A percentile compares a stretch with the other conserved stretches of the same genome.
These are phyloP conservation scores for Trichophaea hybrida DNA, from an alignment of 2,329 filamentous ascomycete species.

Conservation along the genomic window DNA sequence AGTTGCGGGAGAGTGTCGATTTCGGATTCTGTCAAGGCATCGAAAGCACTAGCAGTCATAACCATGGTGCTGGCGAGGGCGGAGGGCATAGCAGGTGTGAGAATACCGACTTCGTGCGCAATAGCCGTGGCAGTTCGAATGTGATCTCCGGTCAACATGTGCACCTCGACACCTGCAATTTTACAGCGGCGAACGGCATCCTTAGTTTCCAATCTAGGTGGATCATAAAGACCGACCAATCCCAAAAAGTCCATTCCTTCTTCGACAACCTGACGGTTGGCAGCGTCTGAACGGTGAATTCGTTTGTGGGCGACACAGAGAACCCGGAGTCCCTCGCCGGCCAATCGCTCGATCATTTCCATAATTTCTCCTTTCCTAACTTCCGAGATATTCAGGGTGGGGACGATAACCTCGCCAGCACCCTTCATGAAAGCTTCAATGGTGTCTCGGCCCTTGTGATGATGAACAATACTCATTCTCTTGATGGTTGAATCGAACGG, in stretches of 20 bases:
- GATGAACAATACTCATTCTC: constrained; percentile 58
- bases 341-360: constrained; percentile 42
- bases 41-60: constrained; percentile 51
- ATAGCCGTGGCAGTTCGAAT: constrained; percentile 53
- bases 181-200: constrained; percentile 46
- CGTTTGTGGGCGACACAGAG: constrained; percentile 47
- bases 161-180: constrained; percentile 48
- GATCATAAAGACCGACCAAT: constrained; percentile 57
- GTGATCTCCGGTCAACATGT: constrained; percentile 58
- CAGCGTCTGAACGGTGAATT: constrained; percentile 30
- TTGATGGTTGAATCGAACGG: constrained; percentile 62
- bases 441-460: constrained; percentile 31
- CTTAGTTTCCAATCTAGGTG: constrained; percentile 52
- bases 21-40: constrained; percentile 45
- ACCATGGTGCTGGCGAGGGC: constrained; percentile 36
- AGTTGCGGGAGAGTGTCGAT: constrained; percentile 47
- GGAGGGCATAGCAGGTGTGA: constrained; percentile 31
- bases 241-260: constrained; percentile 49
- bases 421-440: constrained; percentile 44
- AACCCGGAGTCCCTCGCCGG: constrained; percentile 50
- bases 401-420: constrained; percentile 44
- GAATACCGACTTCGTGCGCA: constrained; percentile 49
- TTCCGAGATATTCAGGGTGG: constrained; percentile 38
- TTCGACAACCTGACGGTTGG: constrained; percentile 41
- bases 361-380: constrained; percentile 36